A percentile compares a stretch with the other conserved stretches of the same genome.
These are phyloP conservation scores for Paramecium sexaurelia DNA, from an alignment of 73 alveolate species.

Conservation along the genomic window DNA sequence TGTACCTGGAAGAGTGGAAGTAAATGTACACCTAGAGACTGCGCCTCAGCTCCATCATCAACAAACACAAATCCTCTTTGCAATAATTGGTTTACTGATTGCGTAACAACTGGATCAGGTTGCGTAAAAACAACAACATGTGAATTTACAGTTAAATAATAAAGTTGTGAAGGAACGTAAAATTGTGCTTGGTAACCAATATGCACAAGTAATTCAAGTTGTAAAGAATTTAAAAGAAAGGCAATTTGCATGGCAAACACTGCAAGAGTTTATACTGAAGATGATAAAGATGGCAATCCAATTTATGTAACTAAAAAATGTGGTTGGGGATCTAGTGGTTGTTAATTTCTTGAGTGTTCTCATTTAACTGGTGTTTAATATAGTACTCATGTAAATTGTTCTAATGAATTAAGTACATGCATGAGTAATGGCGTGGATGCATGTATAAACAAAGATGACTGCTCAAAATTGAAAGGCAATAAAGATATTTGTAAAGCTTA, in stretches of 20 bases:
- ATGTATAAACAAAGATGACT: background rate
- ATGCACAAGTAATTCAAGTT: background rate
- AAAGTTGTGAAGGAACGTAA: background rate
- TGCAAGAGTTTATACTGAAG: background rate
- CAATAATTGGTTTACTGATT: background rate
- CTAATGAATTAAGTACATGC: background rate
- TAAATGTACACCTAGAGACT: background rate
- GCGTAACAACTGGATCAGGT: constrained; percentile 31
- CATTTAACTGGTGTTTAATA: background rate
- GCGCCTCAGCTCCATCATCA: constrained; percentile 7
- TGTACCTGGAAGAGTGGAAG: constrained; percentile 30
- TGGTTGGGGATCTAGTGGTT: background rate
- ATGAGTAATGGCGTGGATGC: constrained; percentile 7
- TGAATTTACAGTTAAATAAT: background rate
- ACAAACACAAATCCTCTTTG: background rate
- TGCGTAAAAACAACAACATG: constrained; percentile 7
- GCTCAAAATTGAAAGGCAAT: background rate
- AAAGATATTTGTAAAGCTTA: background rate
- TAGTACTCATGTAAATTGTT: background rate
- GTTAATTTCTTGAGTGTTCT: background rate
- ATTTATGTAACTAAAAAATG: background rate
- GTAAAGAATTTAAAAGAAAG: background rate
- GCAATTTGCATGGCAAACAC: background rate
- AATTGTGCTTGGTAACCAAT: background rate
- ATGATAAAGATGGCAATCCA: background rate